These are phyloP conservation scores for Cladosporium halotolerans DNA, from an alignment of 2,329 filamentous ascomycete genomes.

Conservation along the genomic window DNA sequence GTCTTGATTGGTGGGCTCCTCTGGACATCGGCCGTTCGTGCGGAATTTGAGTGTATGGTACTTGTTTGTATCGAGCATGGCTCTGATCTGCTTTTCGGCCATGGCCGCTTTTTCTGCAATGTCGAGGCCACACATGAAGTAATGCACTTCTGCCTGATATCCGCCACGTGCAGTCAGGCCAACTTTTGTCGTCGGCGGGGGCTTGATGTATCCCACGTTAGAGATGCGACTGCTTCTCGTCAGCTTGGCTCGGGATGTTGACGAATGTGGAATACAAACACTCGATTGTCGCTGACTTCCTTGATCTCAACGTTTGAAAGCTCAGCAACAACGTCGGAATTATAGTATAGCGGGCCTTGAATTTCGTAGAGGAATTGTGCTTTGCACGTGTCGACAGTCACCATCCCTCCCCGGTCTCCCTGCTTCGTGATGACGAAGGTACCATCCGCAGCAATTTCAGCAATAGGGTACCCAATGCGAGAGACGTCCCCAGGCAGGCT, in stretches of 20 bases:
- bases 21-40: conserved; percentile 39
- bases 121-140: conserved; percentile 41
- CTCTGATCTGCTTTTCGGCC: conserved; percentile 41
- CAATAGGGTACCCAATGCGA: conserved; percentile 36
- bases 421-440: conserved; percentile 35
- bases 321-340: conserved; percentile 51
- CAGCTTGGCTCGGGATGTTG: too few relatives aligned
- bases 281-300: conserved; percentile 45
- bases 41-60: conserved; percentile 34
- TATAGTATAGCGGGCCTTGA: conserved; percentile 52
- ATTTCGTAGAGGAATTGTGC: conserved; percentile 51
- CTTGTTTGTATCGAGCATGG: conserved; percentile 29
- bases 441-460: conserved; percentile 30
- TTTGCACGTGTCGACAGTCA: conserved; percentile 45
- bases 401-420: conserved; percentile 31
- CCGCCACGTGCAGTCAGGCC: conserved; percentile 44
- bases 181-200: conserved; percentile 48
- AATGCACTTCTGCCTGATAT: conserved; percentile 42
- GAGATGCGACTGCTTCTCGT: conserved; percentile 34
- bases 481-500: conserved; percentile 32
- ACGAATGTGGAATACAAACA: conserved; percentile 44
- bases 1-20: conserved; percentile 37
- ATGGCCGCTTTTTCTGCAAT: conserved; percentile 41
- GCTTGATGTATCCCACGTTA: too few relatives aligned
- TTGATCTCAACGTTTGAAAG: conserved; percentile 48